Evolutionary conservation across 306 rosid genomes (phyloP), one percentile per base, ranked within the genome.

Genomic region (Prunus padus): DNA sequence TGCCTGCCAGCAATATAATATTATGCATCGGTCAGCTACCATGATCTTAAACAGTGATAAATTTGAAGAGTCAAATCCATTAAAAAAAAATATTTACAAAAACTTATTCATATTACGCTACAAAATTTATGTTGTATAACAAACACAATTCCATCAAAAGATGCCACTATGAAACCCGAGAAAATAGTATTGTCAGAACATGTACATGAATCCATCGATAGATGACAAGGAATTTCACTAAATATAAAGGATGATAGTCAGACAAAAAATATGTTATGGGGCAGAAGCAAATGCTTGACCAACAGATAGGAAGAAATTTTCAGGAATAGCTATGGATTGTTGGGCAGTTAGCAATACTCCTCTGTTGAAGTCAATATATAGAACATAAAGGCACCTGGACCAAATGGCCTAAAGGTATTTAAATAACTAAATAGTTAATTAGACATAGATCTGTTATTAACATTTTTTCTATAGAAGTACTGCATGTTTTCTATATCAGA

Each of bases 1-100:
- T 55, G 97, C 99, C 99, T 93, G 88, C 75, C 83, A 81, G 71
- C 25, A 75, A 82, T 60, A 55, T 13, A 10, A 70, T 45, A 42
- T 42, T 70, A 76, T 67, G 40, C 46, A 79, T 52, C 65, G 31
- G 30, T 78, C 57, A 55, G 40, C 44, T 23, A 16, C 44, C 15
- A 57, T 28, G 40, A n/a, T 16, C 55, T 73, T 28, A 22, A 56
- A 22, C 52, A 72, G 26, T 67, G 31, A 57, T 22, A 28, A 28
- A 62, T 64, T 45, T 45, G 22, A 40, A 26, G 4, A 73, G 45
- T 44, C 20, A 6, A 16, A 44, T 44, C 59, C 54, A 72, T 56
- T 0, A 12, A 13, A 4, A 44, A 20, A 47, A 19, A 18, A 50
- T 50, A 65, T n/a, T n/a, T n/a, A n/a, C n/a, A 18, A 46, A 8